Evolutionary conservation across 2,329 filamentous ascomycete species (phyloP), one percentile per base, ranked within the genome.

Genomic region (Orbilia brochopaga): DNA sequence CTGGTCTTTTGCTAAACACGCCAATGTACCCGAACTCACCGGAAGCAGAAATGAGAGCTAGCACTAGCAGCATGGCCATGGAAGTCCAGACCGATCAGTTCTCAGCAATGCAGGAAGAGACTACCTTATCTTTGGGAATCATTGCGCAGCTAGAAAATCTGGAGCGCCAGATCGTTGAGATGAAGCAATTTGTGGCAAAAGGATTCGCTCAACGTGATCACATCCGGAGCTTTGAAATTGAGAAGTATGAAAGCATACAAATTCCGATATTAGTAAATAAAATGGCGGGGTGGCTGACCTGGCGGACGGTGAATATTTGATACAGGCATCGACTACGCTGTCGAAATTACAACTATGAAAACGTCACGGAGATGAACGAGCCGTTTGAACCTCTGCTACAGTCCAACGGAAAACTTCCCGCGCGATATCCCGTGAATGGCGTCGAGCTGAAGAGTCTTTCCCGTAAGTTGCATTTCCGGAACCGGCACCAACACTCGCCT

Each of bases 301-400:
- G 23, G 35, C 11, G 27, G 37, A 42, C 17, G 23, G 35, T 6
- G 27, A 21, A 42, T 13, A 15, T 19, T 2, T 10, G n/a, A 11
- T 27, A 35, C n/a, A 76, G 75, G 19, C 60, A 65, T n/a, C 69
- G 75, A n/a, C 69, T 77, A 32, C 56, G 73, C 32, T 62, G 61
- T 17, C 56, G 75, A 6, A 74, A 74, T 56, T 73, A 63, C 61
- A 77, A 77, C 58, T 67, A 67, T 21, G 46, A 65, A 40, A 59
- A 75, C 51, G 30, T 76, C 24, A 77, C 75, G 8, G 75, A 77
- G 24, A 55, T 76, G 0, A 62, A 75, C 15, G 75, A 77, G 37
- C 48, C 53, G 13, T 76, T 77, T 46, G 23, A 69, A n/a, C 24
- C 69, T 7, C 64, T 76, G 11, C 74, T 74, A n/a, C 56, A 50